phyloP scores from a whole-genome alignment of 1,139 yeast genomes.

The Pichia sp. region DNA sequence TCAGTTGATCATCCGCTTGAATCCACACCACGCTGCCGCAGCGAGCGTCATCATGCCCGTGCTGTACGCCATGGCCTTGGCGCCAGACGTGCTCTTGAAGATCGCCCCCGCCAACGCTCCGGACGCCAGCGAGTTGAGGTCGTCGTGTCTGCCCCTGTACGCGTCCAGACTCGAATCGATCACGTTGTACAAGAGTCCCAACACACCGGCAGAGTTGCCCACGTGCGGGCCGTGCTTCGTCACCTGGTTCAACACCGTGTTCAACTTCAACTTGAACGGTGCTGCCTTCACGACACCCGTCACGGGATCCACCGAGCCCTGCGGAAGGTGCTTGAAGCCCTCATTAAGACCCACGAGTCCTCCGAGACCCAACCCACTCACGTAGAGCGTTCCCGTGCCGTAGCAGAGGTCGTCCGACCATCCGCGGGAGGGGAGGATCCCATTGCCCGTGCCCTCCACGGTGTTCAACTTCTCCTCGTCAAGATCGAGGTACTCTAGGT shows the following conservation, averaged over 20 bases:
- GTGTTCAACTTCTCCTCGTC: constrained; percentile 76
- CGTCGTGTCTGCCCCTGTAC: constrained; percentile 84
- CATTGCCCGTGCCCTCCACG: constrained; percentile 76
- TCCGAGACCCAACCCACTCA: constrained; percentile 71
- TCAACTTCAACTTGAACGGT: constrained; percentile 73
- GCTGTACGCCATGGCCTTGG: constrained; percentile 83
- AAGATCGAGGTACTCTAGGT: constrained; percentile 83
- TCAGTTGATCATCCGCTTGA: constrained; percentile 47
- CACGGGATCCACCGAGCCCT: constrained; percentile 32
- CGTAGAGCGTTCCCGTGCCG: constrained; percentile 94
- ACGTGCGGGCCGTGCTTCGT: constrained; percentile 94
- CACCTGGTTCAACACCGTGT: constrained; percentile 85
- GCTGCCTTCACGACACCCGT: constrained; percentile 40
- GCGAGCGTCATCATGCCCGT: constrained; percentile 83
- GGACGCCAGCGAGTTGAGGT: constrained; percentile 74
- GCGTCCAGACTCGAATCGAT: constrained; percentile 77
- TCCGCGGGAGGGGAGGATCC: constrained; percentile 88
- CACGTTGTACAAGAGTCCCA: constrained; percentile 83
- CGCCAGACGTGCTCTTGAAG: constrained; percentile 80
- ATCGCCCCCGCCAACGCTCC: constrained; percentile 93
- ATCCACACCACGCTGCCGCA: constrained; percentile 90
- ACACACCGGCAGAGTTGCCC: constrained; percentile 93
- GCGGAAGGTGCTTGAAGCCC: constrained; percentile 74
- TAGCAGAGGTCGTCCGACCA: constrained; percentile 97
- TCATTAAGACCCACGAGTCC: constrained; percentile 86